Conservation (phyloP, 2,329 filamentous ascomycete species). For the Neopestalotiopsis sp. region DNA sequence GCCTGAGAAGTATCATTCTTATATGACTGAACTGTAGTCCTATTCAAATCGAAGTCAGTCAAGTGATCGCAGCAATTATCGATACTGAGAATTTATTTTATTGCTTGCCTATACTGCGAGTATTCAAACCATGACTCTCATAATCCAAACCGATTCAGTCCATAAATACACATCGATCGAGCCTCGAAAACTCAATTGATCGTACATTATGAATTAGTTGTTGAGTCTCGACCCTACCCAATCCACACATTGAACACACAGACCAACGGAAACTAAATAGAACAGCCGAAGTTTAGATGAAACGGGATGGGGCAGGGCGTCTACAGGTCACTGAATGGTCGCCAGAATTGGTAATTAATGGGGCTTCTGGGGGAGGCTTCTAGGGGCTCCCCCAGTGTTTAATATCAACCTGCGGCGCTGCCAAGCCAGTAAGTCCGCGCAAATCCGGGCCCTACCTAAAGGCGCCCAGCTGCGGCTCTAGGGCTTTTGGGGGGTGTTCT, state of each 20-base stretch:
- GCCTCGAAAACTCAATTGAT: too few relatives aligned
- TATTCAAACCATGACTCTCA: too few relatives aligned
- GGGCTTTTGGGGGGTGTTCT: too few relatives aligned
- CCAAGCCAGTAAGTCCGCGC: neutral
- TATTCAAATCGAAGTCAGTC: neutral
- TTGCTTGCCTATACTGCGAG: too few relatives aligned
- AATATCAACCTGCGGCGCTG: constrained; percentile 2
- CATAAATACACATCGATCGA: too few relatives aligned
- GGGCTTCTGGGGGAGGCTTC: neutral
- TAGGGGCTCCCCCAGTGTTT: neutral
- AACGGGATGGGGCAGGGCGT: neutral
- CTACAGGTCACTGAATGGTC: neutral
- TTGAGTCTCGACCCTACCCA: neutral
- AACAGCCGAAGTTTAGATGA: constrained; percentile 14
- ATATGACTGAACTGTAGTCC: neutral
- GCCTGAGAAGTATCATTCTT: neutral
- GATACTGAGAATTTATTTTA: too few relatives aligned
- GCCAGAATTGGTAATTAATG: neutral
- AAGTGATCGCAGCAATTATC: too few relatives aligned
- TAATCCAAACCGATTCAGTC: too few relatives aligned
- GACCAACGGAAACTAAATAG: neutral
- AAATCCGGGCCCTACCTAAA: neutral
- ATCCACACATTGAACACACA: neutral
- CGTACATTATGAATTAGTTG: neutral
- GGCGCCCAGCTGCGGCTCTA: neutral